phyloP scores from a whole-genome alignment of 2,329 filamentous ascomycete species.

The Macrophomina phaseolina region DNA sequence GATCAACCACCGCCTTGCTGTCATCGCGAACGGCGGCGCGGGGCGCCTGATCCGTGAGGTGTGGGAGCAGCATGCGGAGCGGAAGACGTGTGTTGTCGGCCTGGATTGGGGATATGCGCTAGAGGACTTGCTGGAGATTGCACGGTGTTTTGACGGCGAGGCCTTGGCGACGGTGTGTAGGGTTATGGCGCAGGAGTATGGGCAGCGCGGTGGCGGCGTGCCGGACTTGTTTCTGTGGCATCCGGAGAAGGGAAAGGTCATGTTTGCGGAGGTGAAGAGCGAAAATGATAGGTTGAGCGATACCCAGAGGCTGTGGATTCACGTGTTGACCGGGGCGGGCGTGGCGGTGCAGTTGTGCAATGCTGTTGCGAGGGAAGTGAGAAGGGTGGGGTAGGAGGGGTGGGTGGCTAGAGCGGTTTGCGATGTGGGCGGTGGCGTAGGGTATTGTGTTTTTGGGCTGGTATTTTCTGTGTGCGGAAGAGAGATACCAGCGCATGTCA shows the following conservation, averaged over 20 bases:
- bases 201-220: constrained; percentile 81
- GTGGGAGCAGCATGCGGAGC: constrained; percentile 70
- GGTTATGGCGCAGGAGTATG: constrained; percentile 94
- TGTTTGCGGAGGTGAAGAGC: constrained; percentile 69
- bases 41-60: constrained; percentile 69
- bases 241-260: constrained; percentile 56
- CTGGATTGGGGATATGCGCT: constrained; percentile 88
- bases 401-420: background rate
- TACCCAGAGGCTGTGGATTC: constrained; percentile 95
- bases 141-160: constrained; percentile 76
- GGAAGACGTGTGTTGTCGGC: constrained; percentile 84
- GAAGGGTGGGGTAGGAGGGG: background rate
- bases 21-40: constrained; percentile 84
- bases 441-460: no score
- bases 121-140: constrained; percentile 79
- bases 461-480: no score
- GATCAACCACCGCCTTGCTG: constrained; percentile 84
- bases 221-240: constrained; percentile 94
- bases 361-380: constrained; percentile 64
- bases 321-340: constrained; percentile 85
- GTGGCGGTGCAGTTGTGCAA: constrained; percentile 82
- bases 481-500: no score
- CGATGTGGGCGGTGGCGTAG: no score
- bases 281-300: constrained; percentile 92
- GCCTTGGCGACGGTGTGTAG: constrained; percentile 86